These are phyloP conservation scores for Calonectria crousiana DNA, from an alignment of 2,329 filamentous ascomycete species.

Conservation along the genomic window DNA sequence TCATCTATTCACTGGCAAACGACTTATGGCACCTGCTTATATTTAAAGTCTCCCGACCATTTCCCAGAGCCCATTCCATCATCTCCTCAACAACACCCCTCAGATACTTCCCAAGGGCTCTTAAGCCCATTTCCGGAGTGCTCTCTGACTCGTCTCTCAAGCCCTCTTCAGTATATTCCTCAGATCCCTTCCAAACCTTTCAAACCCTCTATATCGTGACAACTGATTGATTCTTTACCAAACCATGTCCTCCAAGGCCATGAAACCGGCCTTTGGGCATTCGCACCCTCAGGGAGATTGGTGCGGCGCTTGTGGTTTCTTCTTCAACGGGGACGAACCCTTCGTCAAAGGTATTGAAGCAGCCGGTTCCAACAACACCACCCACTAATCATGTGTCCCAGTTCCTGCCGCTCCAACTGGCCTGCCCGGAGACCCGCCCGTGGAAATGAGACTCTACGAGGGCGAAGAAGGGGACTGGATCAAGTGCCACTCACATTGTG, in stretches of 20 bases:
- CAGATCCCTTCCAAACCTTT: too few relatives aligned
- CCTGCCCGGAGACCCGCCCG: not conserved
- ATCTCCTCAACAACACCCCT: not conserved
- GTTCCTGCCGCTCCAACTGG: not conserved
- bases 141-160: too few relatives aligned
- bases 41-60: not conserved
- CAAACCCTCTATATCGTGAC: too few relatives aligned
- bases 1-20: not conserved
- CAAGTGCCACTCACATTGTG: not conserved
- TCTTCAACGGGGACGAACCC: not conserved
- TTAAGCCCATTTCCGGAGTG: not conserved
- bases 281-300: not conserved
- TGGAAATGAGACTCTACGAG: not conserved
- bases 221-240: not conserved
- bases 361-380: not conserved
- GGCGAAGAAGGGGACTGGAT: not conserved
- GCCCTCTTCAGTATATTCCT: too few relatives aligned
- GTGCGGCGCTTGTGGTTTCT: not conserved
- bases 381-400: not conserved
- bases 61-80: not conserved
- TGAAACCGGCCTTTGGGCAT: not conserved
- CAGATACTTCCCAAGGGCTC: not conserved
- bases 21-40: not conserved
- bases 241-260: not conserved
- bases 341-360: not conserved